A percentile compares a stretch with the other conserved stretches of the same genome.
Conservation (phyloP, 768 basidiomycete genomes). For the Auriscalpium microsporum region DNA sequence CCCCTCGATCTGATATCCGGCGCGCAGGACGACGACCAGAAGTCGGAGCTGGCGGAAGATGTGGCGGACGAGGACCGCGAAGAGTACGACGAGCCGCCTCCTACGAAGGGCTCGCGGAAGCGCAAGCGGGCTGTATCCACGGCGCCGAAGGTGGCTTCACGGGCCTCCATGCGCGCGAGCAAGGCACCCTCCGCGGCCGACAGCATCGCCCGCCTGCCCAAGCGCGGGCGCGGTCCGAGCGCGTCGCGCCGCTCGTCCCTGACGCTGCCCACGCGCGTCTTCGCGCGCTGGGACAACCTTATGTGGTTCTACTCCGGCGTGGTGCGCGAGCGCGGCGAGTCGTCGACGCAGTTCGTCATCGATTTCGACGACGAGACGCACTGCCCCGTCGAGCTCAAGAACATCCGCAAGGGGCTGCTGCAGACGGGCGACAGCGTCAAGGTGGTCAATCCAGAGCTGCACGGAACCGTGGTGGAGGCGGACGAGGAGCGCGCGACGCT, state of each 20-base stretch:
- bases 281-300: constrained; percentile 58
- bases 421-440: constrained; percentile 50
- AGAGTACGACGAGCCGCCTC: constrained; percentile 3
- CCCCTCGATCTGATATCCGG: not conserved
- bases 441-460: constrained; percentile 20
- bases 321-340: constrained; percentile 29
- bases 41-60: constrained; percentile 36
- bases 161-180: constrained; percentile 12
- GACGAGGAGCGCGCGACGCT: constrained; percentile 18
- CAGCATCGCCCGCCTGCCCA: constrained; percentile 9
- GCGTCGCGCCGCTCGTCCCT: constrained; percentile 3
- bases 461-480: constrained; percentile 26
- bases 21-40: constrained; percentile 26
- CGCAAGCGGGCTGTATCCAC: constrained; percentile 32
- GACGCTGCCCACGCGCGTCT: constrained; percentile 46
- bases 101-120: constrained; percentile 29
- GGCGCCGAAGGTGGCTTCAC: constrained; percentile 19
- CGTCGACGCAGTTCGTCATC: constrained; percentile 34
- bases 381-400: constrained; percentile 36
- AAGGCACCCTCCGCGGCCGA: constrained; percentile 17
- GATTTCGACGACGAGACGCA: constrained; percentile 60
- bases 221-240: constrained; percentile 15
- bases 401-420: constrained; percentile 47
- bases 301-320: constrained; percentile 55
- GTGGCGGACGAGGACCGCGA: constrained; percentile 27